Conservation (phyloP, 345 rosid species). For the Heritiera littoralis region DNA sequence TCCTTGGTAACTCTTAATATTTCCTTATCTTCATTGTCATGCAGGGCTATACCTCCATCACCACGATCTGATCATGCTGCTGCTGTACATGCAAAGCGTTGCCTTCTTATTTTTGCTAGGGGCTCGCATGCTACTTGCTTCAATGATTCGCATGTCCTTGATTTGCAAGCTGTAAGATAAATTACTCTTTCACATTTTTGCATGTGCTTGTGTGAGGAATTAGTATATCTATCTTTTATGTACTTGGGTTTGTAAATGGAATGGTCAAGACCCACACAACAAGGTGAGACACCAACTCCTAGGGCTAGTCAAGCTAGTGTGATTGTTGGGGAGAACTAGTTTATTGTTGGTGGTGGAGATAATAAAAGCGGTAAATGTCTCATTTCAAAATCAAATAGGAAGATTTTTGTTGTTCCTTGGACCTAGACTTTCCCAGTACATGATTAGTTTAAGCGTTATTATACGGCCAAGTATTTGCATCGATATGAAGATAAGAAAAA, state of each 20-base stretch:
- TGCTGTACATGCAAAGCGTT: slow-evolving; percentile 95
- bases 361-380: slow-evolving; percentile 81
- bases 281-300: slow-evolving; percentile 86
- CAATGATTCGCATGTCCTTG: slow-evolving; percentile 95
- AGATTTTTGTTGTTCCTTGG: neutral
- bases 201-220: slow-evolving; percentile 2
- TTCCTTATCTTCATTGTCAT: slow-evolving; percentile 24
- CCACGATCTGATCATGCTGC: slow-evolving; percentile 99
- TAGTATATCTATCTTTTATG: slow-evolving; percentile 21
- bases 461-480: neutral
- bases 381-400: slow-evolving; percentile 11
- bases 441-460: neutral
- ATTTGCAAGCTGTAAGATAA: slow-evolving; percentile 84
- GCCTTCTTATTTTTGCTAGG: slow-evolving; percentile 95
- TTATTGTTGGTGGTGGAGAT: slow-evolving; percentile 98
- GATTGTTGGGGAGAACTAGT: slow-evolving; percentile 97
- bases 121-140: slow-evolving; percentile 96
- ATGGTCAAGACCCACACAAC: slow-evolving; percentile 95
- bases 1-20: slow-evolving; percentile 10
- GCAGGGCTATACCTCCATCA: slow-evolving; percentile 90
- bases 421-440: neutral
- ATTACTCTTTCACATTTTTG: slow-evolving; percentile 22
- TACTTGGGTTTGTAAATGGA: slow-evolving; percentile 67
- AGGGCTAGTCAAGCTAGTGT: slow-evolving; percentile 98
- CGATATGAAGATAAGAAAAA: slow-evolving; percentile 3